Base-by-base conservation (phyloP, 2,329 filamentous ascomycete species). In the Fusarium siculi region DNA sequence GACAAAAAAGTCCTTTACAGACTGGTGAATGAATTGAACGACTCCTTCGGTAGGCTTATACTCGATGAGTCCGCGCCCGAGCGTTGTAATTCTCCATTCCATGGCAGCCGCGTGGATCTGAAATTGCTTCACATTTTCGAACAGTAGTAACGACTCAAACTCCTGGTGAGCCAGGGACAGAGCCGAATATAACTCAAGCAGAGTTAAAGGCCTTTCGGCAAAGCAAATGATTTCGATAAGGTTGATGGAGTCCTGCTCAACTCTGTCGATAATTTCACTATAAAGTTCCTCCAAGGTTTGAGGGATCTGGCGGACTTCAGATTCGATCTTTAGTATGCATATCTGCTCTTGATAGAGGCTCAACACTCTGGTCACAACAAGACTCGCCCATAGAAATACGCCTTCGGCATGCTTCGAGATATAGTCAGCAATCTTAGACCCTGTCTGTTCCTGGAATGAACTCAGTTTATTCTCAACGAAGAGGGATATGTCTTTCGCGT, bases 321-420 rank as follows among this genome's bases (percentile, higher is more conserved):
- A n/a, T 67, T 77, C 44, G 6, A 82, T 82, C 30, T 32, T 2
- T 12, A 32, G 30, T 32, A 12, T 12, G 30, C 30, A 2, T 32
- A 11, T 12, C 30, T 32, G 4, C 11, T 2, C 30, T 32, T 32
- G 30, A 12, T 32, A 32, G 30, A 79, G 70, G 2, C 63, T 7
- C 2, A 77, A 25, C 16, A 74, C 73, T 18, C 42, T 47, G 0
- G 74, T 43, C 10, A 78, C 68, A 1, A 81, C 79, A 18, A 84
- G 74, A n/a, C 37, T 56, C 1, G 80, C 81, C 83, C 82, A 84
- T 28, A 82, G 68, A 54, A 84, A 84, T 10, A 83, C 65, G 5
- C 82, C 81, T 0, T 55, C 28, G 4, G 82, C 78, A 18, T 74
- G 75, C 5, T 60, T 6, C 5, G 64, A 74, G 25, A 84, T 80